Percentiles rank a stretch among this genome's conserved stretches.
Evolutionary conservation across 176 grass and related monocot species (phyloP).

Genomic region (Eleusine indica): DNA sequence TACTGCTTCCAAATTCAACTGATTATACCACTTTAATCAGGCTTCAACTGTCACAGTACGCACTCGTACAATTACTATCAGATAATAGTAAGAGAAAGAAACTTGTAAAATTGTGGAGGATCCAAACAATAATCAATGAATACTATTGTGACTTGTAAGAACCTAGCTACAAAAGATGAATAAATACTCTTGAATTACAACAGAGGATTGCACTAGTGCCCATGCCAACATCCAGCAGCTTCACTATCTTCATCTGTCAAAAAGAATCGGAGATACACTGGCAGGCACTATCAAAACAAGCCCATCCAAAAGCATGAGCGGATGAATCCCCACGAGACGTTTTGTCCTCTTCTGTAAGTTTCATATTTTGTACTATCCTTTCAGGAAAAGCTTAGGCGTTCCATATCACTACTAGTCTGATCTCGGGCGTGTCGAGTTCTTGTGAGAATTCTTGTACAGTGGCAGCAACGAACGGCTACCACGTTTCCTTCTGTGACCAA

Average conservation of each 20-base stretch:
- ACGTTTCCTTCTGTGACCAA: slow-evolving; percentile 73
- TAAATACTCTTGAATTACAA: slow-evolving; percentile 30
- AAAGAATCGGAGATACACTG: slow-evolving; percentile 45
- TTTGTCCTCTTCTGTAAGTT: slow-evolving; percentile 27
- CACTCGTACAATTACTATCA: background rate
- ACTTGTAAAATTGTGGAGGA: background rate
- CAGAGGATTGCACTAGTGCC: background rate
- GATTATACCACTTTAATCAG: background rate
- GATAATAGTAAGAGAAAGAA: background rate
- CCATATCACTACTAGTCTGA: slow-evolving; percentile 60
- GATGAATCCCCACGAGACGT: slow-evolving; percentile 6
- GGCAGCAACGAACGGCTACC: slow-evolving; percentile 57
- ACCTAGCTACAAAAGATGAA: slow-evolving; percentile 46
- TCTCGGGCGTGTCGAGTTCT: slow-evolving; percentile 67
- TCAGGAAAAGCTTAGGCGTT: background rate
- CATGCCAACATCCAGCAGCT: background rate
- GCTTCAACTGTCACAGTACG: background rate
- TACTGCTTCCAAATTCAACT: background rate
- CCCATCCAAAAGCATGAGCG: slow-evolving; percentile 42
- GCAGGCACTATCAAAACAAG: slow-evolving; percentile 54
- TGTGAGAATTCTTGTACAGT: slow-evolving; percentile 67
- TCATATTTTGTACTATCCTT: slow-evolving; percentile 16
- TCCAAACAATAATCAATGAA: slow-evolving; percentile 46
- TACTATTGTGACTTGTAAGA: slow-evolving; percentile 32
- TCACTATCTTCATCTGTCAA: slow-evolving; percentile 11